These are phyloP conservation scores for Sphagnum contortum DNA, from an alignment of 225 moss, liverwort and hornwort genomes.

Conservation along the genomic window DNA sequence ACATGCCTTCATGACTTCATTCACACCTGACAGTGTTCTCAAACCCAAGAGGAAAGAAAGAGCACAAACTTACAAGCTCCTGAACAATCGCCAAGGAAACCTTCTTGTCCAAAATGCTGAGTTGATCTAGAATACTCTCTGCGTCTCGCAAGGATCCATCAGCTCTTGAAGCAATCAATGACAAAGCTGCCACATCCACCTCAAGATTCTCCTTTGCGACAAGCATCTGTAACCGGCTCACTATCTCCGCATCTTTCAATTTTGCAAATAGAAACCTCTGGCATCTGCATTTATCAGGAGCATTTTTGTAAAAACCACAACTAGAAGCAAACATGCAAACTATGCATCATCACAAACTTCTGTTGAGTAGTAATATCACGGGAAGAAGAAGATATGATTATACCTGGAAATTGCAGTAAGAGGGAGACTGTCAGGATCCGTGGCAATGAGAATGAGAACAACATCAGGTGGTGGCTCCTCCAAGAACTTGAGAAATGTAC, in stretches of 20 bases:
- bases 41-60: neutral
- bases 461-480: constrained; percentile 70
- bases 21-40: no score
- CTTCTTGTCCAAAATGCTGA: constrained; percentile 59
- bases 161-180: constrained; percentile 51
- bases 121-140: constrained; percentile 68
- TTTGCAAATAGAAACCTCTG: constrained; percentile 76
- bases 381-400: no score
- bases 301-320: no score
- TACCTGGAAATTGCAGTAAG: constrained; percentile 54
- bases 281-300: constrained; percentile 20
- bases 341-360: no score
- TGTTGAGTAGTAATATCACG: no score
- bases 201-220: constrained; percentile 41
- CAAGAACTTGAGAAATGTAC: constrained; percentile 65
- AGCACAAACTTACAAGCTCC: constrained; percentile 45
- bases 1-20: no score
- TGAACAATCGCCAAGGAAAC: constrained; percentile 57
- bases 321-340: no score
- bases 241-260: constrained; percentile 64
- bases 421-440: constrained; percentile 61
- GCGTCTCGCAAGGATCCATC: constrained; percentile 80
- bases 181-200: constrained; percentile 54
- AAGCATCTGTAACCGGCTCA: constrained; percentile 42
- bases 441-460: constrained; percentile 71